These are phyloP conservation scores for Magnusiomyces suaveolens DNA, from an alignment of 1,139 yeast genomes.

Conservation along the genomic window DNA sequence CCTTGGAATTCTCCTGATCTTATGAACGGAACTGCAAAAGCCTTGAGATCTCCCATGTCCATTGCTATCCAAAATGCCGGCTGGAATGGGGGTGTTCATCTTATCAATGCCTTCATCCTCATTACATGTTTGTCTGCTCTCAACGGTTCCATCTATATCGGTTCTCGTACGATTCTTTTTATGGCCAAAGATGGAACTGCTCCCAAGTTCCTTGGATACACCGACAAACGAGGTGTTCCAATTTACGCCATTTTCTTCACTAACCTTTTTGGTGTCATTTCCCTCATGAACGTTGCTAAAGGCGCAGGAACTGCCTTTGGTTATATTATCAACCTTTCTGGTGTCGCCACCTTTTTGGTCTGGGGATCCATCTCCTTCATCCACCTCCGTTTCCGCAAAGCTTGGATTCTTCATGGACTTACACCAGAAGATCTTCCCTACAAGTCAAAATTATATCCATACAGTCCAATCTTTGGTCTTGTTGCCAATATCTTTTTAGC, in stretches of 20 bases:
- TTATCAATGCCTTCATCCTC: conserved; percentile 66
- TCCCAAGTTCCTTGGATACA: conserved; percentile 46
- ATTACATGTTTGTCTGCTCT: conserved; percentile 61
- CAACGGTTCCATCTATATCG: conserved; percentile 63
- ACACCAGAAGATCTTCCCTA: conserved; percentile 44
- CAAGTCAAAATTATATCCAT: conserved; percentile 46
- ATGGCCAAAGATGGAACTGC: conserved; percentile 54
- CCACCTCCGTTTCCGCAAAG: conserved; percentile 45
- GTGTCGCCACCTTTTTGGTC: conserved; percentile 46
- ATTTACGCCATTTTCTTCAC: conserved; percentile 41
- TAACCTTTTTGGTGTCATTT: conserved; percentile 38
- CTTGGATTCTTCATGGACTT: conserved; percentile 42
- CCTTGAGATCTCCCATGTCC: conserved; percentile 64
- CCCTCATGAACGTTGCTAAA: conserved; percentile 56
- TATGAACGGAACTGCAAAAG: conserved; percentile 32
- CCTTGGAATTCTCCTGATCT: conserved; percentile 59
- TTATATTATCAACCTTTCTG: conserved; percentile 75
- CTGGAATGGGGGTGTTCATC: conserved; percentile 57
- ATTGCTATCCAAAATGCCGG: conserved; percentile 63
- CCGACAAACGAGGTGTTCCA: conserved; percentile 57
- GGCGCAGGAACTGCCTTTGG: conserved; percentile 63
- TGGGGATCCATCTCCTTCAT: conserved; percentile 44
- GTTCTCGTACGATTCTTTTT: conserved; percentile 50
- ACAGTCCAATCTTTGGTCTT: conserved; percentile 44
- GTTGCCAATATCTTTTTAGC: conserved; percentile 45